Conservation (phyloP, 306 rosid genomes). For the Dryas octopetala region DNA sequence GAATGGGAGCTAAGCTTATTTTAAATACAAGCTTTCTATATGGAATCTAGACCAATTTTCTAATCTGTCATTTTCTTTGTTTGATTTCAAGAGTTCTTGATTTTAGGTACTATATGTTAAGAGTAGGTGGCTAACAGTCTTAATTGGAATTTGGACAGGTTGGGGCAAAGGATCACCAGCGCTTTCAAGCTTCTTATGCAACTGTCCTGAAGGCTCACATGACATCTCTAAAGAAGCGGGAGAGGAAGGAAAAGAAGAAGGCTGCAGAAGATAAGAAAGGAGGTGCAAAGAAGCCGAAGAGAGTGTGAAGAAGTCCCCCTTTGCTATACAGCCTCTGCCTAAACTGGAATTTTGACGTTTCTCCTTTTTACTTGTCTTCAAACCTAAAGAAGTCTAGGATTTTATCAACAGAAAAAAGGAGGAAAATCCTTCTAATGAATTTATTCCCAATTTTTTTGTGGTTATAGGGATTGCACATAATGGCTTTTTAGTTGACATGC, state of each 20-base stretch:
- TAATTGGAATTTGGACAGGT: constrained; percentile 53
- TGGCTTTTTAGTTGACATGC: neutral
- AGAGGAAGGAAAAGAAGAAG: constrained; percentile 94
- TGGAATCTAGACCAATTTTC: neutral
- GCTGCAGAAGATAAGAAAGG: constrained; percentile 65
- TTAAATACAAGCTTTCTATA: too few relatives aligned
- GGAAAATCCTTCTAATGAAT: neutral
- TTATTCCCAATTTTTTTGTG: neutral
- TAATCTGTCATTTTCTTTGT: neutral
- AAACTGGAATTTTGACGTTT: neutral
- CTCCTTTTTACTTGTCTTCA: neutral
- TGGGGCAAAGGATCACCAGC: constrained; percentile 91
- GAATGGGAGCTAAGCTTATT: neutral
- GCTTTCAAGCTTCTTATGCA: constrained; percentile 96
- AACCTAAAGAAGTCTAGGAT: neutral
- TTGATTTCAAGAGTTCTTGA: neutral
- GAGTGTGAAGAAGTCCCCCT: constrained; percentile 19
- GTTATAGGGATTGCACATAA: neutral
- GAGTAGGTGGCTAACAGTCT: neutral
- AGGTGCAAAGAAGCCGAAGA: constrained; percentile 48
- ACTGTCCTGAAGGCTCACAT: constrained; percentile 93
- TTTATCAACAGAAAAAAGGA: neutral
- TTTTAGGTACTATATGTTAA: neutral
- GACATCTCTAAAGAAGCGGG: constrained; percentile 96
- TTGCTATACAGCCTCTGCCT: constrained; percentile 15